Evolutionary conservation across 2,329 filamentous ascomycete genomes (phyloP), one percentile per base, ranked within the genome.

Genomic region (Ascochyta fabae): DNA sequence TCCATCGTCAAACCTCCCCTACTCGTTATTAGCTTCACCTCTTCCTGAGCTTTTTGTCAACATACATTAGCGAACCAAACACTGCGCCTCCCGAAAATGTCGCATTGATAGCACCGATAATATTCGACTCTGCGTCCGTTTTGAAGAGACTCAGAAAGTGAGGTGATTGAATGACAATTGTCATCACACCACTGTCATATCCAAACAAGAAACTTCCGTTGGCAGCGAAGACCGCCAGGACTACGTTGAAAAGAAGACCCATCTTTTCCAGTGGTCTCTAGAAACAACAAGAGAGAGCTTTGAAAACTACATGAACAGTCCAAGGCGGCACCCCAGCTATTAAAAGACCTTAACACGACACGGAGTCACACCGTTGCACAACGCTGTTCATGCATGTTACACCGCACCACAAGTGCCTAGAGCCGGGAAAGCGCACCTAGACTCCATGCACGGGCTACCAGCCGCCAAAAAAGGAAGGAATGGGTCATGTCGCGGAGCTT

Each of bases 21-120:
- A 27, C 1, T 9, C n/a, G 15, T 9, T 41, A 48, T 59, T 1
- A 53, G 49, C 26, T 22, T 31, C 10, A 4, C 15, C 34, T 4
- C 3, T 12, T 38, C 15, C 34, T 6, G 5, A 33, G 24, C 2
- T 29, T 1, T 26, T 16, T 13, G 6, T 13, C 26, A 16, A 58
- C 70, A 53, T 59, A 74, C 73, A 82, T 80, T 23, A 85, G 74
- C 26, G 81, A 77, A 4, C 83, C 83, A 59, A 85, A 81, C 29
- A 83, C 78, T 52, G 82, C 83, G n/a, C 83, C 83, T 4, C 82
- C 83, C 13, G 80, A 81, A 63, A 88, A 88, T 23, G 86, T 87
- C 54, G 84, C 85, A 66, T 86, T 85, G 68, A 88, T 84, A 19
- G 85, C 85, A 10, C 86, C 86, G 52, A 87, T 78, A 46, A 86